A percentile compares a stretch with the other conserved stretches of the same genome.
Evolutionary conservation across 2,329 filamentous ascomycete genomes (phyloP).

Genomic region (Chaetomium strumarium): DNA sequence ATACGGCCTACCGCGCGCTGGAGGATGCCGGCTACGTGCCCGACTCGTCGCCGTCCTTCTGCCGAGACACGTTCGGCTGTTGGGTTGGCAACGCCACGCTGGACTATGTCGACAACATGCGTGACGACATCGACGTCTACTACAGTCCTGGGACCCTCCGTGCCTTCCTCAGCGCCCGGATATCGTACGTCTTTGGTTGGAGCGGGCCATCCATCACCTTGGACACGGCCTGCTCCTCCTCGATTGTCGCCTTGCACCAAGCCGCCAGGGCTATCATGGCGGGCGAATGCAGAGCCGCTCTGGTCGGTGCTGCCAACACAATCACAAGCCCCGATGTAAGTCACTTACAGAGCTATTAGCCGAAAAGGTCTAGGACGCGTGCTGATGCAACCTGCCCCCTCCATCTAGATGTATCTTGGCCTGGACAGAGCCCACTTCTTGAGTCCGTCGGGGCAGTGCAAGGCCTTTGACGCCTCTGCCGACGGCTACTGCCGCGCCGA

Average conservation of each 20-base stretch:
- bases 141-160: too few relatives aligned
- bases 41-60: too few relatives aligned
- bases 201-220: constrained; percentile 30
- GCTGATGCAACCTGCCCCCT: too few relatives aligned
- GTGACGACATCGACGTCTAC: too few relatives aligned
- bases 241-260: constrained; percentile 30
- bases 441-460: constrained; percentile 29
- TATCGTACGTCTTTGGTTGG: constrained; percentile 34
- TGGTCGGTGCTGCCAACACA: constrained; percentile 37
- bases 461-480: constrained; percentile 29
- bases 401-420: too few relatives aligned
- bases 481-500: constrained; percentile 51
- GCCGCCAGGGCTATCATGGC: constrained; percentile 27
- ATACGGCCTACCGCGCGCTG: too few relatives aligned
- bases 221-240: constrained; percentile 36
- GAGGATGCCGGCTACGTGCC: too few relatives aligned
- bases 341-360: too few relatives aligned
- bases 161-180: constrained; percentile 29
- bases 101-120: too few relatives aligned
- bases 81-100: too few relatives aligned
- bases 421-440: constrained; percentile 6
- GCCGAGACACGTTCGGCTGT: too few relatives aligned
- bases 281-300: constrained; percentile 30
- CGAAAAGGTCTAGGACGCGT: too few relatives aligned
- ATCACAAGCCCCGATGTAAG: constrained; percentile 27